Percentiles rank a stretch among this genome's conserved stretches.
These are phyloP conservation scores for Peronospora destructor DNA, from an alignment of 352 stramenopile species.

Conservation along the genomic window DNA sequence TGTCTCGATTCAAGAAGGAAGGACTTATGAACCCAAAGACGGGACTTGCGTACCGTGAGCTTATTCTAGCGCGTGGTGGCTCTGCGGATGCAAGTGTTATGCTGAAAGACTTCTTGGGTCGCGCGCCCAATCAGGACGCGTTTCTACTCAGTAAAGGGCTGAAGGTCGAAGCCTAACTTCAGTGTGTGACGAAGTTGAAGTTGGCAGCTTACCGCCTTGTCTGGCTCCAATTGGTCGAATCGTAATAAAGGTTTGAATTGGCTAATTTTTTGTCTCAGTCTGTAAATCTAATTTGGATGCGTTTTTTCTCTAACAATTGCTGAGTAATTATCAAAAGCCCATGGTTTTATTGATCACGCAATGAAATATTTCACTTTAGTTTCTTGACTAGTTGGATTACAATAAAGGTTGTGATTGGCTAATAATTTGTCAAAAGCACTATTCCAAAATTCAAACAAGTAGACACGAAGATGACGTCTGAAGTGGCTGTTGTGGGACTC, in stretches of 20 bases:
- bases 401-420: too few relatives aligned
- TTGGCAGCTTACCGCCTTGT: too few relatives aligned
- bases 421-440: too few relatives aligned
- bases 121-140: conserved; percentile 65
- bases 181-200: not conserved
- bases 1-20: conserved; percentile 80
- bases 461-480: conserved; percentile 35
- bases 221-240: too few relatives aligned
- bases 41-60: conserved; percentile 77
- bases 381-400: too few relatives aligned
- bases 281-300: too few relatives aligned
- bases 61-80: conserved; percentile 79
- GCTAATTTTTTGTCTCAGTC: too few relatives aligned
- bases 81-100: conserved; percentile 73
- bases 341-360: too few relatives aligned
- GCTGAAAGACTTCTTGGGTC: conserved; percentile 75
- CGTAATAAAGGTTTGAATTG: too few relatives aligned
- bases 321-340: too few relatives aligned
- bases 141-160: conserved; percentile 82
- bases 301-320: too few relatives aligned
- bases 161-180: conserved; percentile 13
- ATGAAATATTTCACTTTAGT: too few relatives aligned
- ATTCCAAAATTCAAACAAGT: not conserved
- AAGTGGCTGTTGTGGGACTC: conserved; percentile 47
- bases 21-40: conserved; percentile 76